Evolutionary conservation across 306 rosid species (phyloP).

Genomic region (Trifolium pratense): DNA sequence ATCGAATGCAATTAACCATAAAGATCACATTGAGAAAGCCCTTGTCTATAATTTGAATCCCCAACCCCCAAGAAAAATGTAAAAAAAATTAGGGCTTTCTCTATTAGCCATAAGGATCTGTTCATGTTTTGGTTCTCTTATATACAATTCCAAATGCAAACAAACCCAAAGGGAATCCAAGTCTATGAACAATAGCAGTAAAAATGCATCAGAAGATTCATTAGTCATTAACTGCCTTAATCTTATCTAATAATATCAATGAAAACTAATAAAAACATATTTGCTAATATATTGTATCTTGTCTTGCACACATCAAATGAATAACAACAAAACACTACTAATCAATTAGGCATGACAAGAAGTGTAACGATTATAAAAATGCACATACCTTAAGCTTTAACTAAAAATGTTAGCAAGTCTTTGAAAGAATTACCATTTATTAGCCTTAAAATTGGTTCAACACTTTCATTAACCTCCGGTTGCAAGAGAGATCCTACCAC

Average conservation of each 20-base stretch:
- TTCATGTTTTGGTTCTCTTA: no score
- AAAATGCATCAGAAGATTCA: neutral
- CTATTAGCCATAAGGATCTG: no score
- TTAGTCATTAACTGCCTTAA: neutral
- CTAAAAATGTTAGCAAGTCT: neutral
- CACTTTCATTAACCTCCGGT: conserved; percentile 72
- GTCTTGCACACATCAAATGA: neutral
- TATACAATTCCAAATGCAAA: no score
- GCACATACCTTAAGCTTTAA: neutral
- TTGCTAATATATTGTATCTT: neutral
- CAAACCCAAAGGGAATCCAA: no score
- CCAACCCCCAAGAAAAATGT: no score
- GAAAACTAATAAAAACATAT: neutral
- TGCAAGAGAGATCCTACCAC: conserved; percentile 85
- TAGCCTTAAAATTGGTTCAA: conserved; percentile 53
- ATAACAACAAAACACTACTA: neutral
- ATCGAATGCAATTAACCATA: no score
- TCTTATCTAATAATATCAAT: neutral
- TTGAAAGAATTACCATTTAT: conserved; percentile 58
- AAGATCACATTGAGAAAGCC: no score
- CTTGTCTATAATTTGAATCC: no score
- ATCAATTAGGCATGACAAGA: neutral
- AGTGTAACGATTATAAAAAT: neutral
- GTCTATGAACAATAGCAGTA: neutral
- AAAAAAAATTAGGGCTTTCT: no score